Base-by-base conservation (phyloP, 495 filamentous ascomycete genomes). In the Mycothermus thermophilus region DNA sequence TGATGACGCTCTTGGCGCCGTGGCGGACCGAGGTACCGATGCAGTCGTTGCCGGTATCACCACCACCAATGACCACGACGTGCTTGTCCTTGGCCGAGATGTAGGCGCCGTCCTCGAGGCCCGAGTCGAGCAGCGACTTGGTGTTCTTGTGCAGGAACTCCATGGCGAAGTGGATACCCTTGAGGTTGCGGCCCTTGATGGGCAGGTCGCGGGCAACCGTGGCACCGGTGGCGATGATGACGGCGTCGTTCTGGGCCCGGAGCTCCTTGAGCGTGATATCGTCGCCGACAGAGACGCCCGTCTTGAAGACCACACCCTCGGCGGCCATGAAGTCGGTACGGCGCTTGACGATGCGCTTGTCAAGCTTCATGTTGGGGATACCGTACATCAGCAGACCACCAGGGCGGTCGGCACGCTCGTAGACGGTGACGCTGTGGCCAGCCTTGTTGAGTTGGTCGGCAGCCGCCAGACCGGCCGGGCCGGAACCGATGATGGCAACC, bases 281-380 rank as follows among this genome's bases (percentile, higher is more conserved):
- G 46, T 90, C 77, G 19, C 88, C 90, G 45, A 99, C 69, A 18
- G 77, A 57, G 28, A 79, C 71, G 43, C 76, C 72, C 18, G 84
- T 80, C 48, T 80, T 75, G 55, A 93, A 95, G 35, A 74, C 67
- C 53, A 96, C 60, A 22, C 90, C 92, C 60, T 99, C 90, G 8
- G 75, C 76, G 34, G 80, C 81, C 86, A 99, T 93, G 59, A 99
- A 80, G 59, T 99, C 80, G 14, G 90, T 84, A 51, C 90, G 81
- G 32, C 90, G 82, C 69, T 96, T 84, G 32, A 99, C 90, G 37
- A 99, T 72, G 52, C 83, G 84, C 72, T 99, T 99, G 71, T 99
- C 90, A 19, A 99, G 78, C 69, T 99, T 99, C 90, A 99, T 99
- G 71, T 99, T 99, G 30, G 90, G 90, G 41, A 99, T 99, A 45